Conservation (phyloP, 2,329 filamentous ascomycete species). For the Phaeophleospora eucalypticola region DNA sequence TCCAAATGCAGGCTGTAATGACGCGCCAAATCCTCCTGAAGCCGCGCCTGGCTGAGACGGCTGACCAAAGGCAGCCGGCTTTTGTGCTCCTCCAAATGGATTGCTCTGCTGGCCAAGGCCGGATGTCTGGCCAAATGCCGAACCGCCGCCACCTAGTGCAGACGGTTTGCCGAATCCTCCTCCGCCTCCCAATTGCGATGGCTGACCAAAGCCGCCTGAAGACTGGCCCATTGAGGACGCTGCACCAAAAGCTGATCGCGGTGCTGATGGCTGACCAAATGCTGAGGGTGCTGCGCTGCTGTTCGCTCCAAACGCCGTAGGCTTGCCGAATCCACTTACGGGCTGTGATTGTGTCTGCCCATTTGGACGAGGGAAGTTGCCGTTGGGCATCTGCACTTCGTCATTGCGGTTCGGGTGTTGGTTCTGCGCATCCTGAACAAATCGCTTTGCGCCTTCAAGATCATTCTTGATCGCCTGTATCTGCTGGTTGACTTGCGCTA, state of each 20-base stretch:
- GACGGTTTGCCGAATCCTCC: slow-evolving; percentile 2
- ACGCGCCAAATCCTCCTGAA: slow-evolving; percentile 8
- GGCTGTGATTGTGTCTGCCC: slow-evolving; percentile 12
- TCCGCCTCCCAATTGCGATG: slow-evolving; percentile 19
- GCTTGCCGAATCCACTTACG: slow-evolving; percentile 9
- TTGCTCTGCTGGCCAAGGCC: slow-evolving; percentile 20
- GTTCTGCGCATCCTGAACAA: slow-evolving; percentile 61
- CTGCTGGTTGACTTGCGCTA: slow-evolving; percentile 22
- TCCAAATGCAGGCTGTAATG: slow-evolving; percentile 5
- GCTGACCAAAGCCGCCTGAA: slow-evolving; percentile 25
- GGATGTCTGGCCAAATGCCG: slow-evolving; percentile 19
- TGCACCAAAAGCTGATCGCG: slow-evolving; percentile 18
- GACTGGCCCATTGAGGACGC: slow-evolving; percentile 17
- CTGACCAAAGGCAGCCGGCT: slow-evolving; percentile 37
- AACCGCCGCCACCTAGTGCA: slow-evolving; percentile 4
- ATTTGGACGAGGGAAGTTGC: slow-evolving; percentile 4
- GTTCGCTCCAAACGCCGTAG: slow-evolving; percentile 12
- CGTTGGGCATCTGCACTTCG: slow-evolving; percentile 11
- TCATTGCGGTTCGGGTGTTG: slow-evolving; percentile 66
- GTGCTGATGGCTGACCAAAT: slow-evolving; percentile 10
- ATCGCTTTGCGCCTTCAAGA: slow-evolving; percentile 67
- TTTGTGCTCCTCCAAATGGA: slow-evolving; percentile 15
- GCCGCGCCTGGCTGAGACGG: slow-evolving; percentile 10
- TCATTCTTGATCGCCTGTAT: slow-evolving; percentile 68
- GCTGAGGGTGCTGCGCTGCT: slow-evolving; percentile 2